Conservation (phyloP, 2,329 filamentous ascomycete genomes). For the Grosmannia clavigera region DNA sequence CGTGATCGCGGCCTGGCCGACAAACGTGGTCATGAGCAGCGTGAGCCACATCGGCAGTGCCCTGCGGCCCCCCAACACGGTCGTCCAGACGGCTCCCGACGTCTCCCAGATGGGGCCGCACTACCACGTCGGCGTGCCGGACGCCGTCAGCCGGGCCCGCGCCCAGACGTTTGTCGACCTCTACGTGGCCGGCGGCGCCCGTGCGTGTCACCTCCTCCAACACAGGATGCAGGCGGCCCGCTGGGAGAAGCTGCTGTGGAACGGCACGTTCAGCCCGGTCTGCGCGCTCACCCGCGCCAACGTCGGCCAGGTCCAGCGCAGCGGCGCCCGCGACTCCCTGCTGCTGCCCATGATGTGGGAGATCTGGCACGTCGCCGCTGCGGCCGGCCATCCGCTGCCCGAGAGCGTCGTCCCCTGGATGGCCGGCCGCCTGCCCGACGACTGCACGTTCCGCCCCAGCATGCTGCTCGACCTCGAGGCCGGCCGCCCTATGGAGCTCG, state of each 20-base stretch:
- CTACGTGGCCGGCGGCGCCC: conserved; percentile 9
- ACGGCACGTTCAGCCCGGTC: conserved; percentile 11
- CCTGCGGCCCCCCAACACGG: conserved; percentile 5
- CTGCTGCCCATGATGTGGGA: conserved; percentile 22
- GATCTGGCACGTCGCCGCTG: conserved; percentile 20
- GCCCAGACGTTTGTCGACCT: conserved; percentile 1
- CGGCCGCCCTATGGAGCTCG: conserved; percentile 18
- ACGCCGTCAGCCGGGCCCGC: neutral
- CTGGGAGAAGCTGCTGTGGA: conserved; percentile 14
- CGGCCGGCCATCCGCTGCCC: conserved; percentile 17
- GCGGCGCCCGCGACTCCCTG: conserved; percentile 13
- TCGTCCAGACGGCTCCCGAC: conserved; percentile 9
- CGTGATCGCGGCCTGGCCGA: conserved; percentile 6
- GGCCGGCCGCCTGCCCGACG: conserved; percentile 18
- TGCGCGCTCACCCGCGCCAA: conserved; percentile 11
- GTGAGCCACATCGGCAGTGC: conserved; percentile 12
- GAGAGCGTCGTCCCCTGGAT: conserved; percentile 17
- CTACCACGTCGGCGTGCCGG: neutral
- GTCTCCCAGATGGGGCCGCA: conserved; percentile 9
- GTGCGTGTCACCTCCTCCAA: neutral
- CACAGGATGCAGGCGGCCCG: conserved; percentile 10
- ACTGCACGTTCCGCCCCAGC: conserved; percentile 18
- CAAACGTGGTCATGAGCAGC: conserved; percentile 10
- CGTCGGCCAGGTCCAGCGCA: conserved; percentile 12
- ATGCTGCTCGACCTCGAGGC: conserved; percentile 21